Percentiles rank a stretch among this genome's conserved stretches.
Conservation (phyloP, 257 asterid genomes). For the Rehmannia glutinosa region DNA sequence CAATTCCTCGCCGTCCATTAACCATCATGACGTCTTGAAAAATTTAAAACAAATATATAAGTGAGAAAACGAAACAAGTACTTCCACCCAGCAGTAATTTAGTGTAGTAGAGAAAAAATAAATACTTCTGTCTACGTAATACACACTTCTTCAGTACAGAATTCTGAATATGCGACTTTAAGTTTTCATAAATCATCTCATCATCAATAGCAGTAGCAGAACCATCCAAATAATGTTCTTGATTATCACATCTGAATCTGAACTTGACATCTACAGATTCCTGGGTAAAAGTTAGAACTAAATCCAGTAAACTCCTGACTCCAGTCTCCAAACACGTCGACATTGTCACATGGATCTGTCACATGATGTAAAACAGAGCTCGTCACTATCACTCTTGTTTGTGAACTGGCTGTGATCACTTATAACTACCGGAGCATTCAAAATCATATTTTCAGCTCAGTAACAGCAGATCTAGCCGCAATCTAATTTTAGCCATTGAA, state of each 20-base stretch:
- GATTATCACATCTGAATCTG: conserved; percentile 26
- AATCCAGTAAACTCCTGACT: conserved; percentile 28
- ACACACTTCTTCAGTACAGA: conserved; percentile 18
- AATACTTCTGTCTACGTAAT: too few relatives aligned
- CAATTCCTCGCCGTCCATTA: not conserved
- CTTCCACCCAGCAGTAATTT: too few relatives aligned
- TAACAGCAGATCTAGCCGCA: conserved; percentile 25
- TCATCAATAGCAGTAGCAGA: conserved; percentile 12
- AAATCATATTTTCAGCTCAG: conserved; percentile 22
- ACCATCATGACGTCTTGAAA: not conserved
- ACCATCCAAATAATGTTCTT: conserved; percentile 2
- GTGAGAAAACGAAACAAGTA: not conserved
- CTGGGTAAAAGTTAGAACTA: conserved; percentile 11
- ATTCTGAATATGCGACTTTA: conserved; percentile 53
- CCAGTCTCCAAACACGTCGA: conserved; percentile 26
- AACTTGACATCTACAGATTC: conserved; percentile 21
- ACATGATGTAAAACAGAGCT: conserved; percentile 22
- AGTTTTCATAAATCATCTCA: conserved; percentile 71
- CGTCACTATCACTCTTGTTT: conserved; percentile 25
- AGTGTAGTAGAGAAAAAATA: too few relatives aligned
- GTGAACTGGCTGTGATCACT: conserved; percentile 30
- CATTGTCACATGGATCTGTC: conserved; percentile 19
- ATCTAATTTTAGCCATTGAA: conserved; percentile 21
- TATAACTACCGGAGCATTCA: conserved; percentile 9
- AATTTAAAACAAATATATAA: not conserved